Conservation (phyloP, 257 asterid genomes). For the Mentha longifolia region DNA sequence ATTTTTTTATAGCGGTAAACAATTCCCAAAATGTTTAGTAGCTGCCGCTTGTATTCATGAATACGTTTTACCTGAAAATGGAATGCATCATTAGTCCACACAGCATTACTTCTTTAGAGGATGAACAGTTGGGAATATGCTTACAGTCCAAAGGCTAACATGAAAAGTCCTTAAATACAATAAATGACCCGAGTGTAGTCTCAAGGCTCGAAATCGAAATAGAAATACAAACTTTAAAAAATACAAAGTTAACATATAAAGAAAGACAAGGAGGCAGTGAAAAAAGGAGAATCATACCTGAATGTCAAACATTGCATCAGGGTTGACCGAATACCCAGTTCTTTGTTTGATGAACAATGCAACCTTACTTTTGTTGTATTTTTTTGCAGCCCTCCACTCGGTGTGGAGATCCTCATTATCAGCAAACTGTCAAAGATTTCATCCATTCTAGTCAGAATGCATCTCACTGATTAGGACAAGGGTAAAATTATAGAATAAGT, state of each 20-base stretch:
- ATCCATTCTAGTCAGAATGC: slow-evolving; percentile 34
- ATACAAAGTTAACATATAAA: slow-evolving; percentile 2
- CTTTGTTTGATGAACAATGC: slow-evolving; percentile 69
- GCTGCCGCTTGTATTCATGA: slow-evolving; percentile 70
- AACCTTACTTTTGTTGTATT: slow-evolving; percentile 66
- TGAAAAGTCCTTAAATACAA: slow-evolving; percentile 20
- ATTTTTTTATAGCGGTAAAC: slow-evolving; percentile 70
- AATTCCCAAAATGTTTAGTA: slow-evolving; percentile 62
- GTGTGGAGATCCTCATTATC: slow-evolving; percentile 77
- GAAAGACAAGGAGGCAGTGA: slow-evolving; percentile 17
- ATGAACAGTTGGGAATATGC: slow-evolving; percentile 7
- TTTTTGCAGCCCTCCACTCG: slow-evolving; percentile 81
- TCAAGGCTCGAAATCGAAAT: too few relatives aligned
- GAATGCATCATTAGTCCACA: slow-evolving; percentile 27
- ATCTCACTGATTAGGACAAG: slow-evolving; percentile 20
- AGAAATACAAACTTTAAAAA: slow-evolving; percentile 3
- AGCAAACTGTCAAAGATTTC: slow-evolving; percentile 60
- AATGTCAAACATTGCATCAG: slow-evolving; percentile 87
- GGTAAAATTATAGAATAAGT: background rate
- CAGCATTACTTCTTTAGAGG: slow-evolving; percentile 19
- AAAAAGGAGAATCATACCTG: slow-evolving; percentile 56
- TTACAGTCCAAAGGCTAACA: background rate
- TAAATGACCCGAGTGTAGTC: slow-evolving; percentile 12
- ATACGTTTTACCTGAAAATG: slow-evolving; percentile 60
- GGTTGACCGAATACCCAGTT: slow-evolving; percentile 78